phyloP scores from a whole-genome alignment of 805 yeast species.

The Sugiyamaella qingdaonensis region DNA sequence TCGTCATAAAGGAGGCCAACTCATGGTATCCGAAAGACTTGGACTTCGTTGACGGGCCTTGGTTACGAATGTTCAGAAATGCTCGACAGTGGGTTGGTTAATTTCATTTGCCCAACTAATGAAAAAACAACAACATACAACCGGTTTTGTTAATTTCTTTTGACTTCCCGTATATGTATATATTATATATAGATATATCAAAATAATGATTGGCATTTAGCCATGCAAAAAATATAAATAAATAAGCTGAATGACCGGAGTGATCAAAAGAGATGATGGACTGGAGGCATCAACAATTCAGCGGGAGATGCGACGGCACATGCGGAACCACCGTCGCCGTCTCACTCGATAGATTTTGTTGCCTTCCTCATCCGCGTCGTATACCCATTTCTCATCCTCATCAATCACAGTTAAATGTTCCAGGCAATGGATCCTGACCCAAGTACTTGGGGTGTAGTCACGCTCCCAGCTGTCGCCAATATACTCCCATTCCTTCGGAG shows the following conservation, averaged over 20 bases:
- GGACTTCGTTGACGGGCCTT: constrained; percentile 85
- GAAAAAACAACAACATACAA: not conserved
- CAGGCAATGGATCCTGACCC: constrained; percentile 48
- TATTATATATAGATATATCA: not conserved
- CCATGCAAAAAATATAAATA: not conserved
- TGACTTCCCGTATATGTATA: not conserved
- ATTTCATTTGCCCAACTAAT: too few relatives aligned
- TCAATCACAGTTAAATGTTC: constrained; percentile 60
- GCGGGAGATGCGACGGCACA: constrained; percentile 11
- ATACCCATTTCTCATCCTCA: constrained; percentile 80
- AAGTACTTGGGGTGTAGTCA: constrained; percentile 54
- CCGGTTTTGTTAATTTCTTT: not conserved
- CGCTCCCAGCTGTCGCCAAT: constrained; percentile 48
- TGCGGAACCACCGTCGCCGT: constrained; percentile 27
- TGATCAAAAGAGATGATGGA: not conserved
- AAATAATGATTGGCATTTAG: not conserved
- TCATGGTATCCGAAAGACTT: constrained; percentile 79
- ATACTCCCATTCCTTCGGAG: constrained; percentile 25
- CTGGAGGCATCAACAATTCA: too few relatives aligned
- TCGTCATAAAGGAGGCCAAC: constrained; percentile 78
- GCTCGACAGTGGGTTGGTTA: constrained; percentile 84
- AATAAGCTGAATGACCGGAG: not conserved
- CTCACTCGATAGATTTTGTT: constrained; percentile 15
- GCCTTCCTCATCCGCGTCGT: constrained; percentile 45
- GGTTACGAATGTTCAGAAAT: constrained; percentile 88